These are phyloP conservation scores for Oryza australiensis DNA, from an alignment of 176 grass and related monocot genomes.

Conservation along the genomic window DNA sequence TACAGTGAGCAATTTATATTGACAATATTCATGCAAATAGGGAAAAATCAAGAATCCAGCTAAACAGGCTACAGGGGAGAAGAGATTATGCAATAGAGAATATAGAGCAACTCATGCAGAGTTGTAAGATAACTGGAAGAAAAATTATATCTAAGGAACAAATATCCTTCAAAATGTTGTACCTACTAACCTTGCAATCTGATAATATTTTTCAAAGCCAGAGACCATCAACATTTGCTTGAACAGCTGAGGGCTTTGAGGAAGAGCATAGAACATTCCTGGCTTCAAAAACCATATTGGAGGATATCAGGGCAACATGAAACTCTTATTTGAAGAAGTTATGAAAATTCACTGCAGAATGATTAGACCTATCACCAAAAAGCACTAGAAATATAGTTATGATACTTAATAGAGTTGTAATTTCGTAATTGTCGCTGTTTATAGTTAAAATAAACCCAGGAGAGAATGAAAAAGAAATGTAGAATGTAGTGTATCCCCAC, in stretches of 20 bases:
- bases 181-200: conserved; percentile 77
- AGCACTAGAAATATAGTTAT: conserved; percentile 12
- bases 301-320: conserved; percentile 37
- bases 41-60: conserved; percentile 7
- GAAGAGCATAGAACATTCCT: conserved; percentile 97
- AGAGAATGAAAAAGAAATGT: not conserved
- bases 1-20: conserved; percentile 3
- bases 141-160: conserved; percentile 18
- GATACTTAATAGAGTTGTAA: not conserved
- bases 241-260: conserved; percentile 98
- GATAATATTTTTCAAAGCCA: conserved; percentile 98
- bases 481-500: not conserved
- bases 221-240: conserved; percentile 99
- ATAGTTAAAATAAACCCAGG: not conserved
- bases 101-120: not conserved
- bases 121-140: conserved; percentile 17
- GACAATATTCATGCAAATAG: not conserved
- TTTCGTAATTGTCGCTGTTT: not conserved
- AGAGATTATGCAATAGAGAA: not conserved
- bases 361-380: conserved; percentile 16
- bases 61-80: not conserved
- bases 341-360: not conserved
- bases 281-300: conserved; percentile 81
- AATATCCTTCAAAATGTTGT: conserved; percentile 15
- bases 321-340: conserved; percentile 16